phyloP scores from a whole-genome alignment of 768 basidiomycete species.

The Amanita inopinata region DNA sequence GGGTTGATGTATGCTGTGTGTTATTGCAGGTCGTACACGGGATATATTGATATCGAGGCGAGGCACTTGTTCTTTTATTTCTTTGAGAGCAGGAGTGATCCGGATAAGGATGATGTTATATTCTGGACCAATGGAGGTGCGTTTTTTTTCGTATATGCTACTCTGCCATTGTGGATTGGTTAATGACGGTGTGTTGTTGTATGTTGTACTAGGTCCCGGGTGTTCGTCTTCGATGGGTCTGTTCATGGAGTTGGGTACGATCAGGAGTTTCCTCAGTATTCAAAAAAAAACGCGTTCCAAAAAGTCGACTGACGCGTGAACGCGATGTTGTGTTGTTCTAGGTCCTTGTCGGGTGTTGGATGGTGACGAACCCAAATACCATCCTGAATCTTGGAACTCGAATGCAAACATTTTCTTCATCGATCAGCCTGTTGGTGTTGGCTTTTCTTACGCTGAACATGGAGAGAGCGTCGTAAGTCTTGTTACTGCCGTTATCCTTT shows the following conservation, averaged over 20 bases:
- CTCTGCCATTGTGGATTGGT: neutral
- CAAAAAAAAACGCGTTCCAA: too few species aligned
- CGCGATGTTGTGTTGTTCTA: slow-evolving; percentile 12
- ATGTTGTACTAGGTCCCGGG: slow-evolving; percentile 31
- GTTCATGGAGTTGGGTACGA: slow-evolving; percentile 67
- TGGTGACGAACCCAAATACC: slow-evolving; percentile 38
- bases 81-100: slow-evolving; percentile 59
- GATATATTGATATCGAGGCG: slow-evolving; percentile 57
- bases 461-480: slow-evolving; percentile 46
- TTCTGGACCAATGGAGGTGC: slow-evolving; percentile 34
- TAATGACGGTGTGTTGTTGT: neutral
- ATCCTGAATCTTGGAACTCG: slow-evolving; percentile 58
- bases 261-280: too few species aligned
- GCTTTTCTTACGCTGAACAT: slow-evolving; percentile 56
- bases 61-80: slow-evolving; percentile 70
- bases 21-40: slow-evolving; percentile 53
- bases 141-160: slow-evolving; percentile 3
- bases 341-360: slow-evolving; percentile 61
- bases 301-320: slow-evolving; percentile 19
- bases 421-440: slow-evolving; percentile 53
- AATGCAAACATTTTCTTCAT: slow-evolving; percentile 57
- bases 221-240: slow-evolving; percentile 44
- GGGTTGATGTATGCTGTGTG: too few species aligned
- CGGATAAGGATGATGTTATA: slow-evolving; percentile 51
- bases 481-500: neutral